These are phyloP conservation scores for Apiotrichum siamense DNA, from an alignment of 1,284 basidiomycete genomes.

Conservation along the genomic window DNA sequence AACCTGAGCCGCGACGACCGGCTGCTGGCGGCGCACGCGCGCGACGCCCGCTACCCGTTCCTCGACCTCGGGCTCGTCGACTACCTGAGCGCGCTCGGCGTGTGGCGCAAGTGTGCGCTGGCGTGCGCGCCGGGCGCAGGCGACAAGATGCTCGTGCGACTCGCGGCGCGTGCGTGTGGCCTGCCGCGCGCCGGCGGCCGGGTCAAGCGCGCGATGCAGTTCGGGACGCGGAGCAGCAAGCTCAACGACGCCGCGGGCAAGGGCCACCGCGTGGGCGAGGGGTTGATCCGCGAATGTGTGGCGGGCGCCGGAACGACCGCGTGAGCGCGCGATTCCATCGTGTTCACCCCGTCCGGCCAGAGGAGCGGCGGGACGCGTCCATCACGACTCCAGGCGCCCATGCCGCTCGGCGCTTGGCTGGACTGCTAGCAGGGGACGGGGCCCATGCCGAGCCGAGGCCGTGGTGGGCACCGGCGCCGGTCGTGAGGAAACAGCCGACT, in stretches of 20 bases:
- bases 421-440: no score
- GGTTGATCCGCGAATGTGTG: slow-evolving; percentile 1
- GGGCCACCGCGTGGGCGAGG: slow-evolving; percentile 24
- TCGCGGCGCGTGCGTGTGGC: slow-evolving; percentile 63
- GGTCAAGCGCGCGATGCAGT: slow-evolving; percentile 95
- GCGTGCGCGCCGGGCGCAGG: slow-evolving; percentile 57
- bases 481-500: no score
- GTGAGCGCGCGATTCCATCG: no score
- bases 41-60: slow-evolving; percentile 86
- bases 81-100: slow-evolving; percentile 66
- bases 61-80: slow-evolving; percentile 70
- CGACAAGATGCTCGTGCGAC: slow-evolving; percentile 78
- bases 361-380: no score
- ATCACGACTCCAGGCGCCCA: no score
- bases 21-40: slow-evolving; percentile 76
- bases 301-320: no score
- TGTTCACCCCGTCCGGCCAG: no score
- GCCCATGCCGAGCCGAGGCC: no score
- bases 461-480: no score
- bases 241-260: slow-evolving; percentile 49
- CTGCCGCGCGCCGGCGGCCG: slow-evolving; percentile 61
- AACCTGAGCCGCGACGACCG: slow-evolving; percentile 94
- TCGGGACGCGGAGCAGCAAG: slow-evolving; percentile 85
- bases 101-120: slow-evolving; percentile 69
- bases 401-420: no score